Evolutionary conservation across 2,329 filamentous ascomycete genomes (phyloP).

Genomic region (Botrytis byssoidea): DNA sequence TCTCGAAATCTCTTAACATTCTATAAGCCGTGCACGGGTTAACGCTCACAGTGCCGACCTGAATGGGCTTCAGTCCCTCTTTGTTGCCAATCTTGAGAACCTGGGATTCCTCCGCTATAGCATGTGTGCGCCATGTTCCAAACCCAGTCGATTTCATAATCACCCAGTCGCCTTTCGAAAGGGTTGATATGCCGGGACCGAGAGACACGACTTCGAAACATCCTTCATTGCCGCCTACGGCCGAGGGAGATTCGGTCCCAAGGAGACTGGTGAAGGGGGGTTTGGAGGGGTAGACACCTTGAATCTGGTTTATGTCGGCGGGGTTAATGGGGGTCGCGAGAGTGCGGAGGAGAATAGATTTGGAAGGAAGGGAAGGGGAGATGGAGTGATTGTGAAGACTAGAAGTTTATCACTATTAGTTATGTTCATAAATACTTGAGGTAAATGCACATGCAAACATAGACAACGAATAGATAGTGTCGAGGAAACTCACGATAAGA

Average conservation of each 20-base stretch:
- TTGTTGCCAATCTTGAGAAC: slow-evolving; percentile 70
- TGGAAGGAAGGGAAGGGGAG: slow-evolving; percentile 66
- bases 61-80: slow-evolving; percentile 67
- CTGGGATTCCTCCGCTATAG: slow-evolving; percentile 59
- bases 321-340: slow-evolving; percentile 94
- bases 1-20: slow-evolving; percentile 79
- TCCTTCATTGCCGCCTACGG: slow-evolving; percentile 86
- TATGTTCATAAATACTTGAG: not conserved
- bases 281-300: slow-evolving; percentile 90
- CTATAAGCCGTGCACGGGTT: slow-evolving; percentile 95
- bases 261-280: slow-evolving; percentile 74
- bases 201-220: slow-evolving; percentile 82
- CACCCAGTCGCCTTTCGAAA: slow-evolving; percentile 81
- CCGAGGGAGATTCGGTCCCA: slow-evolving; percentile 72
- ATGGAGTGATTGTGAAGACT: slow-evolving; percentile 75
- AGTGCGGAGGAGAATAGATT: slow-evolving; percentile 74
- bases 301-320: slow-evolving; percentile 96
- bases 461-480: not conserved
- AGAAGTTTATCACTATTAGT: slow-evolving; percentile 18
- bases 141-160: slow-evolving; percentile 80
- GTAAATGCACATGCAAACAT: not conserved
- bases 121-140: slow-evolving; percentile 94
- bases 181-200: slow-evolving; percentile 54
- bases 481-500: slow-evolving; percentile 53
- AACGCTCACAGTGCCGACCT: slow-evolving; percentile 84